Evolutionary conservation across 192 early-diverging fungal genomes (phyloP), one percentile per base, ranked within the genome.

Genomic region (Coemansia sp.): DNA sequence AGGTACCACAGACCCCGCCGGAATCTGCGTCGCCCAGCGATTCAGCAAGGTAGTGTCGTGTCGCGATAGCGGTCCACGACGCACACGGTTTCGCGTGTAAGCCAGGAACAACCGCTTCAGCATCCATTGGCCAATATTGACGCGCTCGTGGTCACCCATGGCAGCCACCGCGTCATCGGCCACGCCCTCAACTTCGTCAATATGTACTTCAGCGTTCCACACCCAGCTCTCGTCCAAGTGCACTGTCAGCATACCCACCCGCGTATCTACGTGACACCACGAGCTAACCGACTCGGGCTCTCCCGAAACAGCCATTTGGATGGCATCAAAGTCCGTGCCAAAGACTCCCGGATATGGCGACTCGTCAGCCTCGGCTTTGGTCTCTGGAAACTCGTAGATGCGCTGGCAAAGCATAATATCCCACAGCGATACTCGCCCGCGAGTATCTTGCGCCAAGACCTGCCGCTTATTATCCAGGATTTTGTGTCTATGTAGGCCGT

Each of bases 211-310:
- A 59, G 92, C 91, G 55, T 96, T 94, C 86, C 91, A 94, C 68
- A 89, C 93, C 57, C 83, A 84, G 11, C 90, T 73, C 44, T 84
- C 77, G 30, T 95, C 92, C 72, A 99, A 66, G 72, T 96, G 95
- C 5, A 99, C 89, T 5, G 93, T 93, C 33, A 99, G 75, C 7
- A 88, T 88, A 40, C 96, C 97, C 49, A 92, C 92, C 43, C 92
- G 91, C 8, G 91, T 97, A 78, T 98, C 95, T 11, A 99, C 86
- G 1, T 90, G 78, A 80, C 96, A 98, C 98, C 98, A 99, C 37
- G 92, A 86, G 32, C 90, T 89, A 19, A 95, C 88, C 28, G 90
- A 92, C 70, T 97, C 95, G n/a, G 76, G 80, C 9, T 74, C 63
- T 3, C 40, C 23, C n/a, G 68, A 68, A 2, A 84, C 42, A 3